Conservation (phyloP, 2,329 filamentous ascomycete genomes). For the Talaromyces pinophilus region DNA sequence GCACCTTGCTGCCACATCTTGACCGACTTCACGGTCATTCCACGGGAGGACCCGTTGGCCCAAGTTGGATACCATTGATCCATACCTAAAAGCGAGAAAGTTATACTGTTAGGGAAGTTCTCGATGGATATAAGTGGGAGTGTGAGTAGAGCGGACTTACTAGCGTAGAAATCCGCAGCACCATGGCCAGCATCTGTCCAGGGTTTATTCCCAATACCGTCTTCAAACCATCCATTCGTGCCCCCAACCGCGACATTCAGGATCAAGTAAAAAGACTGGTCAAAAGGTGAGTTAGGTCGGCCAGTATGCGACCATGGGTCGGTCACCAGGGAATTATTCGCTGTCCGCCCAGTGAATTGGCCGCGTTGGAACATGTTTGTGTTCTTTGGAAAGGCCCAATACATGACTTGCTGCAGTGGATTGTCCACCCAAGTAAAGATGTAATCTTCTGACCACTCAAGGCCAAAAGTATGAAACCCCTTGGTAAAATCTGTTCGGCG, state of each 20-base stretch:
- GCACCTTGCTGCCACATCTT: conserved; percentile 51
- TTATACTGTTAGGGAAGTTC: not conserved
- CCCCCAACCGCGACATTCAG: conserved; percentile 55
- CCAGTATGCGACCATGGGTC: conserved; percentile 50
- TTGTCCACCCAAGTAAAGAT: conserved; percentile 57
- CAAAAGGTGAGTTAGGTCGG: conserved; percentile 53
- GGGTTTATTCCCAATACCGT: conserved; percentile 49
- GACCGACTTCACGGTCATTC: conserved; percentile 51
- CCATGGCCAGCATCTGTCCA: conserved; percentile 46
- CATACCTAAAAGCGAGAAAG: conserved; percentile 25
- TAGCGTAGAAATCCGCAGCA: conserved; percentile 45
- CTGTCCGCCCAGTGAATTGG: conserved; percentile 43
- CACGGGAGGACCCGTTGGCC: conserved; percentile 46
- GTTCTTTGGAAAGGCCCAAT: conserved; percentile 34
- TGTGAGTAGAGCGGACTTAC: conserved; percentile 30
- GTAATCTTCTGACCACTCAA: conserved; percentile 57
- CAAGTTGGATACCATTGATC: conserved; percentile 52
- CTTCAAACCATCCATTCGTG: conserved; percentile 54
- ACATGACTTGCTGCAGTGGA: conserved; percentile 38
- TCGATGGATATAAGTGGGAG: not conserved
- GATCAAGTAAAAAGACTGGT: conserved; percentile 55
- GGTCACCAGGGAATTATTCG: conserved; percentile 46
- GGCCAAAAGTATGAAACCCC: conserved; percentile 54
- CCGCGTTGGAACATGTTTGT: conserved; percentile 41
- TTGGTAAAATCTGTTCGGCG: conserved; percentile 32